Conservation (phyloP, 2,329 filamentous ascomycete genomes). For the Cladophialophora chaetospira region DNA sequence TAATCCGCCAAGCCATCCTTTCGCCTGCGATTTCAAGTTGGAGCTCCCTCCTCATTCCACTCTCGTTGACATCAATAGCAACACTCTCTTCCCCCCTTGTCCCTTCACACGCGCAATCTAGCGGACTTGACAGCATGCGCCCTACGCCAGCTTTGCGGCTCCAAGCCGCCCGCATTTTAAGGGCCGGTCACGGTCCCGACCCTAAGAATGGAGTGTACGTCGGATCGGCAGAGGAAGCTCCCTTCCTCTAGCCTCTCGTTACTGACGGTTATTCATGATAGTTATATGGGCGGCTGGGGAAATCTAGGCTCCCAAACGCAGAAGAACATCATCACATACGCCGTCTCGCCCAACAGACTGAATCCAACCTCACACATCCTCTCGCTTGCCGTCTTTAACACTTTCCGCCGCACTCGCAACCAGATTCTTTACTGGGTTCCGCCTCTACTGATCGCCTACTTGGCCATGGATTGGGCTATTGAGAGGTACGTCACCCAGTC, state of each 20-base stretch:
- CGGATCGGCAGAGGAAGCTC: no score
- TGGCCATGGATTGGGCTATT: slow-evolving; percentile 84
- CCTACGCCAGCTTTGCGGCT: slow-evolving; percentile 28
- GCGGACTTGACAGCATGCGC: slow-evolving; percentile 28
- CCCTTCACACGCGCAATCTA: not conserved
- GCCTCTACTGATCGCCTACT: slow-evolving; percentile 76
- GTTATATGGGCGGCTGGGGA: slow-evolving; percentile 76
- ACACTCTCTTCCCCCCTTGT: not conserved
- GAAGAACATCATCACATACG: slow-evolving; percentile 68
- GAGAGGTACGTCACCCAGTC: slow-evolving; percentile 70
- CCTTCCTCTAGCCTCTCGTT: no score
- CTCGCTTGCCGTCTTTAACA: slow-evolving; percentile 91
- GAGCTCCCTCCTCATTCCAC: not conserved
- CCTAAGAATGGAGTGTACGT: slow-evolving; percentile 48
- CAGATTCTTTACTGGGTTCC: slow-evolving; percentile 91
- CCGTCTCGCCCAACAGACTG: slow-evolving; percentile 84
- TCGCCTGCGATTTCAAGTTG: not conserved
- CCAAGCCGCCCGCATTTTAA: slow-evolving; percentile 29
- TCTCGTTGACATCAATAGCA: not conserved
- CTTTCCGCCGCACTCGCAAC: slow-evolving; percentile 77
- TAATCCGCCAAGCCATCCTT: not conserved
- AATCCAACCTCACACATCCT: slow-evolving; percentile 76
- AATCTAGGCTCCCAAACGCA: slow-evolving; percentile 60
- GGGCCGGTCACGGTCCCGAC: slow-evolving; percentile 38
- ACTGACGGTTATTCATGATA: slow-evolving; percentile 44